Base-by-base conservation (phyloP, 2,329 filamentous ascomycete genomes). In the Botryotinia calthae region DNA sequence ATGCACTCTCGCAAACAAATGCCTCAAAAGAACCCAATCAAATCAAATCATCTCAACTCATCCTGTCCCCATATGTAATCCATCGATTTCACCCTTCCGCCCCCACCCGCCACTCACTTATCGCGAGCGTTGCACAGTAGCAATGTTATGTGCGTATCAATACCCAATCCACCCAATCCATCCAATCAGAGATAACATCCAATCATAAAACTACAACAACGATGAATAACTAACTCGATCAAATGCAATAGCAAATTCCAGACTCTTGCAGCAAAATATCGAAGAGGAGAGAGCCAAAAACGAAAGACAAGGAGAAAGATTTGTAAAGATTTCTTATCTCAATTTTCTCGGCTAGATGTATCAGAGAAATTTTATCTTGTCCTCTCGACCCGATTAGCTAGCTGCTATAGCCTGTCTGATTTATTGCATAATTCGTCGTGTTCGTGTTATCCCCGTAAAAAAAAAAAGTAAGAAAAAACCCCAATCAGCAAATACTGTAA, bases 201-300 rank as follows among this genome's bases (percentile, higher is more conserved):
- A 56, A 42, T 28, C 48, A 56, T 67, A 67, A 67, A 67, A 67
- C 65, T 67, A 67, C 65, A 66, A 51, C 44, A 67, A 67, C 48
- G 65, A 67, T 67, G 65, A 67, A 56, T 67, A 67, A 67, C 34
- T 51, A 51, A 56, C 25, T 28, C 34, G n/a, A 56, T 54, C n/a
- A n/a, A 25, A 67, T 56, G 37, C 65, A 67, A 67, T 56, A 25
- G 6, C 48, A 67, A 51, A 67, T 14, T 67, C 22, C n/a, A 54
- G 25, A 44, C 65, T 37, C 16, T 42, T 42, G 34, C 34, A 56
- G 65, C 48, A 28, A 56, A n/a, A 42, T 25, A 40, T 56, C 51
- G 59, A 61, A 12, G 25, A 67, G 46, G 28, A 66, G 46, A 37
- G 40, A 42, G 46, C 48, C 34, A 54, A 56, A 56, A 56, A n/a